Base-by-base conservation (phyloP, 108 stramenopile species). In the Stephanodiscus triporus region DNA sequence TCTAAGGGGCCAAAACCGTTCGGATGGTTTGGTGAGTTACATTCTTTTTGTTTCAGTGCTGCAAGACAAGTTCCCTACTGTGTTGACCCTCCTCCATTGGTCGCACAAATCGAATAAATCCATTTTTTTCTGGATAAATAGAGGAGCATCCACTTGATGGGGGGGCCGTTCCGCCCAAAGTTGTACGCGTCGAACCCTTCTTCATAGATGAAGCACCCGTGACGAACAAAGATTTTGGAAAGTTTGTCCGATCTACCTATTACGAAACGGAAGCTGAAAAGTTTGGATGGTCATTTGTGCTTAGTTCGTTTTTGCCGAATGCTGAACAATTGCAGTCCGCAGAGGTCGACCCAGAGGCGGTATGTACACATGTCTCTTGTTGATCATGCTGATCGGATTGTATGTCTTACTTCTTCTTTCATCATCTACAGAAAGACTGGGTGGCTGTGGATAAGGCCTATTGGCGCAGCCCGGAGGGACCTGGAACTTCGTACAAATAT, bases 211-310 rank as follows among this genome's bases (percentile, higher is more conserved):
- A 67, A 38, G 81, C 83, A 26, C 78, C 78, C 23, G 94, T 97
- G 13, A 90, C 93, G 4, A 97, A 96, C 72, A 88, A 91, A 58
- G 88, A 93, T 55, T 98, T 96, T 84, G 88, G 85, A 45, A 87
- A 94, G 56, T 98, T 98, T 69, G 96, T 98, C 9, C 66, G 81
- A 43, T 87, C 91, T n/a, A 95, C 92, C 1, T 89, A 90, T 47
- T 96, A 97, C 67, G 86, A 92, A 55, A 97, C 97, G 3, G 97
- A 97, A 76, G 96, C 97, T 0, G 96, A 98, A 82, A 87, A 95
- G 70, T 98, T 84, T 76, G 94, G 93, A 22, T 98, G 97, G 97
- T 84, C 82, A 34, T 98, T 98, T 80, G 96, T 95, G 22, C 84
- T 98, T 56, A 85, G 84, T 49, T 88, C 71, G 20, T 88, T 94